phyloP scores from a whole-genome alignment of 2,329 filamentous ascomycete genomes.

The Fusarium brevicatenulatum region DNA sequence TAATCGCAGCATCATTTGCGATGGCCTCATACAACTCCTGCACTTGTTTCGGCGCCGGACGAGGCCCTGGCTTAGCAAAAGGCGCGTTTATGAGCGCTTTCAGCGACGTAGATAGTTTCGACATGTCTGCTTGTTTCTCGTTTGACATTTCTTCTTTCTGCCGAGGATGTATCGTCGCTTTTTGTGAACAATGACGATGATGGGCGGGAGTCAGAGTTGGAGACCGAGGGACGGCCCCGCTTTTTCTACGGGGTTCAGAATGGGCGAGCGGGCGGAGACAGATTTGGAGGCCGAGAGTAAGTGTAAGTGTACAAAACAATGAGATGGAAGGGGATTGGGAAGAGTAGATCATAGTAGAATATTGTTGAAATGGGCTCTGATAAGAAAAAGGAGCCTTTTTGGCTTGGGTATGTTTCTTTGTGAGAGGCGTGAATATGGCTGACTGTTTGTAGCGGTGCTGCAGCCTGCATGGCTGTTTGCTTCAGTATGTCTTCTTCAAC shows the following conservation, averaged over 20 bases:
- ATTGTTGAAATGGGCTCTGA: conserved; percentile 27
- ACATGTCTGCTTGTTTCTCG: conserved; percentile 61
- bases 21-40: conserved; percentile 72
- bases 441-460: conserved; percentile 50
- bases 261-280: conserved; percentile 5
- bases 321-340: background rate
- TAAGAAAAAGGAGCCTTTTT: conserved; percentile 54
- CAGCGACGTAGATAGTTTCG: conserved; percentile 75
- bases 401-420: conserved; percentile 52
- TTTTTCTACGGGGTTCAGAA: conserved; percentile 31
- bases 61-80: conserved; percentile 71
- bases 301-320: conserved; percentile 25
- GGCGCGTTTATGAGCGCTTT: conserved; percentile 80
- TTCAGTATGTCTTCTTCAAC: conserved; percentile 51
- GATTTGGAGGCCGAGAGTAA: conserved; percentile 26
- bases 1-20: conserved; percentile 68
- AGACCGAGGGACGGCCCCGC: conserved; percentile 29
- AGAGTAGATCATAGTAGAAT: background rate
- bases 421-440: background rate
- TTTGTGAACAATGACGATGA: conserved; percentile 31
- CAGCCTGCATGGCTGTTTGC: conserved; percentile 58
- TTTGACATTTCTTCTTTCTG: conserved; percentile 25
- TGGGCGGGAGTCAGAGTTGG: conserved; percentile 33
- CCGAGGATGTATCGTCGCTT: conserved; percentile 23
- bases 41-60: conserved; percentile 72